Evolutionary conservation across 2,329 filamentous ascomycete species (phyloP), one percentile per base, ranked within the genome.

Genomic region (Ascochyta viciae-villosae): DNA sequence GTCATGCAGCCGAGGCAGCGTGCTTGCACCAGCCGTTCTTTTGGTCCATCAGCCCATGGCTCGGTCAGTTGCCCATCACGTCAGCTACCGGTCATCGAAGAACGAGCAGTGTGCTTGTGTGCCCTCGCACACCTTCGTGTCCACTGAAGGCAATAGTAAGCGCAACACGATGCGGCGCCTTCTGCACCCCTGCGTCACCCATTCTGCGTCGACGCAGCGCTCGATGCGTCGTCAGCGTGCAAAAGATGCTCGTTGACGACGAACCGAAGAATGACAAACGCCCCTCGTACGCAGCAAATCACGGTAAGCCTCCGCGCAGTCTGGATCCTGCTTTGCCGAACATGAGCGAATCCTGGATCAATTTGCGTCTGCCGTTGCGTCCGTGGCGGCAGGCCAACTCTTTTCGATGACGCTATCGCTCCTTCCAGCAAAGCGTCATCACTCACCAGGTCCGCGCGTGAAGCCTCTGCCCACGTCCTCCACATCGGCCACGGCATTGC

Each of bases 401-500:
- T 31, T 56, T 54, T 59, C 41, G 35, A 56, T 37, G 39, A 46
- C 58, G 46, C 62, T 62, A 64, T 35, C 39, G 46, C 61, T 57
- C 45, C 27, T 55, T 58, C 31, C 35, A 58, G 54, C 43, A 58
- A 62, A 55, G 62, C 56, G 49, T 52, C 62, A 48, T 47, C 54
- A 53, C 51, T 58, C 54, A 54, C 58, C 41, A 49, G 44, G 54
- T 45, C 54, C 43, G 58, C 61, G 50, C 53, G 58, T 68, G 63
- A 65, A 57, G 58, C 57, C 52, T 57, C 50, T 50, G 55, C 57
- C 50, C 38, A 59, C 52, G 51, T 54, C 60, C 61, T 60, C 59
- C 64, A 61, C 57, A 64, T 63, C 56, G 57, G 62, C 64, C 65
- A 67, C 65, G 63, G 58, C 58, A 62, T 62, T 72, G 67, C 67